A percentile compares a stretch with the other conserved stretches of the same genome.
These are phyloP conservation scores for Sedum album DNA, from an alignment of 164 flowering plant species.

Conservation along the genomic window DNA sequence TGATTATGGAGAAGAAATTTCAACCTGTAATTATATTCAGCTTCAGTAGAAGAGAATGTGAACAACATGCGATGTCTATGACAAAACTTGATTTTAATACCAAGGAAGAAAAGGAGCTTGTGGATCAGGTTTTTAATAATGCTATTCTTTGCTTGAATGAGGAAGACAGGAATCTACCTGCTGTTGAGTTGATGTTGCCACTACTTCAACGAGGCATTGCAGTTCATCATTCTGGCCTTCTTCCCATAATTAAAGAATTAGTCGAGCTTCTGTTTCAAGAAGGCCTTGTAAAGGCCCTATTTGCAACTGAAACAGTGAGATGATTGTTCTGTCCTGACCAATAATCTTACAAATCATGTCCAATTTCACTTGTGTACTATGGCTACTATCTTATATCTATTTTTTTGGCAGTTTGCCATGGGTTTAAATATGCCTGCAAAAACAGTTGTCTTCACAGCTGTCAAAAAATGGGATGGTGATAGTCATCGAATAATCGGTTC, in stretches of 20 bases:
- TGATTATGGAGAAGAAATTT: conserved; percentile 94
- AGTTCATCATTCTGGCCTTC: conserved; percentile 99
- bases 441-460: conserved; percentile 91
- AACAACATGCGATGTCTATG: conserved; percentile 97
- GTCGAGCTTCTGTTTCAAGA: conserved; percentile 98
- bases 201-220: conserved; percentile 95
- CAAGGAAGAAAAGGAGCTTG: conserved; percentile 77
- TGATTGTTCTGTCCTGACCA: neutral
- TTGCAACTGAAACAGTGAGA: conserved; percentile 98
- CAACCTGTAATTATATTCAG: conserved; percentile 97
- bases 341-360: neutral
- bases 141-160: conserved; percentile 82
- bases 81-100: conserved; percentile 91
- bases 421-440: conserved; percentile 99
- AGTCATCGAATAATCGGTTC: conserved; percentile 90
- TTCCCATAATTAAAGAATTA: conserved; percentile 90
- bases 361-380: neutral
- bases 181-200: conserved; percentile 90
- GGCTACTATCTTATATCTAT: neutral
- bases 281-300: conserved; percentile 96
- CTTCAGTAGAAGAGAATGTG: conserved; percentile 97
- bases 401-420: conserved; percentile 79
- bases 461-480: conserved; percentile 98
- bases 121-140: conserved; percentile 69
- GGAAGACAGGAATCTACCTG: conserved; percentile 89